These are phyloP conservation scores for Wickerhamomyces rabaulensis DNA, from an alignment of 805 yeast species.

Conservation along the genomic window DNA sequence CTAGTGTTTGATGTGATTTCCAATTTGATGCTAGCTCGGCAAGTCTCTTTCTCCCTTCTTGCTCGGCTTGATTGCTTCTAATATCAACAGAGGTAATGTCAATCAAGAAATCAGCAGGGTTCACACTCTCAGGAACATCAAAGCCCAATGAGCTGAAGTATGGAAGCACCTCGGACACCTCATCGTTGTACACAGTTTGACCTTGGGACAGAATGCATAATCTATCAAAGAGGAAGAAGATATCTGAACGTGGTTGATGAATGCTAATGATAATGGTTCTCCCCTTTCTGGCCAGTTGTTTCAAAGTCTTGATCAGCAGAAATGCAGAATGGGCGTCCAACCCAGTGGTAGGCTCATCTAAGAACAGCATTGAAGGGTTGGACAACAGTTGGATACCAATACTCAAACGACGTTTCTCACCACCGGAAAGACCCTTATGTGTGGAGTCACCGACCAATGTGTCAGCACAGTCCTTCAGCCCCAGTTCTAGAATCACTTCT, in stretches of 20 bases:
- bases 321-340: conserved; percentile 76
- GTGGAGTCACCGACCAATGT: conserved; percentile 54
- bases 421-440: conserved; percentile 70
- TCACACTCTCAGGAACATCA: conserved; percentile 35
- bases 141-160: conserved; percentile 43
- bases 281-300: conserved; percentile 53
- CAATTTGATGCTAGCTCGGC: conserved; percentile 28
- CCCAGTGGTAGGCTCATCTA: conserved; percentile 91
- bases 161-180: conserved; percentile 33
- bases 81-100: conserved; percentile 46
- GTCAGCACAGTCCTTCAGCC: conserved; percentile 62
- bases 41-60: conserved; percentile 27
- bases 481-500: conserved; percentile 61
- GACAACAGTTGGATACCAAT: conserved; percentile 78
- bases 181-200: conserved; percentile 36
- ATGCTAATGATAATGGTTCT: conserved; percentile 73
- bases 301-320: conserved; percentile 56
- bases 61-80: conserved; percentile 32
- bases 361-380: conserved; percentile 69
- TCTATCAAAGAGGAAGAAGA: conserved; percentile 63
- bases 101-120: conserved; percentile 49
- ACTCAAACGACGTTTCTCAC: conserved; percentile 75
- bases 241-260: conserved; percentile 85
- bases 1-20: conserved; percentile 19
- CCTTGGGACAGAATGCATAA: conserved; percentile 68